phyloP scores from a whole-genome alignment of 306 rosid species.

The Vigna mungo region DNA sequence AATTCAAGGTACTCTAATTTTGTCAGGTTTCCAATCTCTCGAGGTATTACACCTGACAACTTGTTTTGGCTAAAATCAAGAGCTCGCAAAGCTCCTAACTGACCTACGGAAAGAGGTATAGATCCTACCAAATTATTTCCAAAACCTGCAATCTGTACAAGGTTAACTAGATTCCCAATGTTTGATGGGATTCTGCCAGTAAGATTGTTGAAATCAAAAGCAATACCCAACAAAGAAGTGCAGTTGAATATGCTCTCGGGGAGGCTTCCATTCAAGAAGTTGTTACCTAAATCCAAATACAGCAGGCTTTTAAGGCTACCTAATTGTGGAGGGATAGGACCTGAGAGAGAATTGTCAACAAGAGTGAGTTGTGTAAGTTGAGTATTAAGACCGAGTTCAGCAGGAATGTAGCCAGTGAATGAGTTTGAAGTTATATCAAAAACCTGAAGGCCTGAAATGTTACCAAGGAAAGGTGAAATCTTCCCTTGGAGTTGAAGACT shows the following conservation, averaged over 20 bases:
- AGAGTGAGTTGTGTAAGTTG: conserved; percentile 64
- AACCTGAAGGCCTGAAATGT: conserved; percentile 80
- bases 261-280: conserved; percentile 67
- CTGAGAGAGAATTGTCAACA: conserved; percentile 63
- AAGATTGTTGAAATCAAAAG: conserved; percentile 61
- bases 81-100: conserved; percentile 54
- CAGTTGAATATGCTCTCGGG: conserved; percentile 75
- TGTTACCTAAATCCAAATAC: conserved; percentile 59
- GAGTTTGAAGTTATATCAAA: conserved; percentile 73
- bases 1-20: conserved; percentile 53
- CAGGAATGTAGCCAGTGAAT: conserved; percentile 72
- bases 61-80: conserved; percentile 72
- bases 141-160: conserved; percentile 49
- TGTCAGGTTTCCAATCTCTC: conserved; percentile 69
- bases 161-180: conserved; percentile 61
- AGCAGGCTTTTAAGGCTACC: conserved; percentile 59
- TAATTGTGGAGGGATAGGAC: conserved; percentile 69
- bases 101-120: conserved; percentile 73
- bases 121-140: conserved; percentile 65
- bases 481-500: conserved; percentile 66
- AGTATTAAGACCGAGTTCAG: conserved; percentile 65
- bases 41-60: conserved; percentile 67
- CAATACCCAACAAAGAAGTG: conserved; percentile 63
- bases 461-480: conserved; percentile 80
- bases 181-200: conserved; percentile 70